Percentiles rank a stretch among this genome's conserved stretches.
These are phyloP conservation scores for Mucor velutinosus DNA, from an alignment of 371 early-diverging fungal genomes.

Conservation along the genomic window DNA sequence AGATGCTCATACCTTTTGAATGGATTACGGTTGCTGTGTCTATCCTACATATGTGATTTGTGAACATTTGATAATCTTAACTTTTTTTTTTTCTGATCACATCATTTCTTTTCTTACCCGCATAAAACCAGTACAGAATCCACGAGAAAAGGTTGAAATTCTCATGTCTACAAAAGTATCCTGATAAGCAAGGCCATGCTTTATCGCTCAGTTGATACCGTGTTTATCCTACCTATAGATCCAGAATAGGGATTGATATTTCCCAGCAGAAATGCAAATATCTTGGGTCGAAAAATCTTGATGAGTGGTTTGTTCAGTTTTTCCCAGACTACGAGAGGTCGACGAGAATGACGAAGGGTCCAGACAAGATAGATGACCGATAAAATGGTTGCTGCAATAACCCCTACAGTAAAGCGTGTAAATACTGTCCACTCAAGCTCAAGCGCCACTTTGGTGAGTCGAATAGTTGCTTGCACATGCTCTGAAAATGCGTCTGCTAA, in stretches of 20 bases:
- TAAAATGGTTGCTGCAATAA: conserved; percentile 34
- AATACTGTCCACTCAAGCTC: conserved; percentile 54
- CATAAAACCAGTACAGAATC: conserved; percentile 55
- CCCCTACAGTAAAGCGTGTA: conserved; percentile 46
- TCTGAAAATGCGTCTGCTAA: conserved; percentile 38
- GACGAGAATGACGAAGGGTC: conserved; percentile 39
- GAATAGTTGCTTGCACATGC: conserved; percentile 39
- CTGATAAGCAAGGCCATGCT: neutral
- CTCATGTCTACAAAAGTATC: conserved; percentile 36
- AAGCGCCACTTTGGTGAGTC: conserved; percentile 39
- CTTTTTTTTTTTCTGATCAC: neutral
- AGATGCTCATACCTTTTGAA: conserved; percentile 21
- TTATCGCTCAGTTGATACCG: neutral
- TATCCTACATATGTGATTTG: conserved; percentile 25
- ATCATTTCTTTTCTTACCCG: conserved; percentile 31
- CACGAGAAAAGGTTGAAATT: conserved; percentile 47
- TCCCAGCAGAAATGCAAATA: conserved; percentile 38
- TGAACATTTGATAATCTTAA: neutral
- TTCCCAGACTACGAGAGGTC: conserved; percentile 52
- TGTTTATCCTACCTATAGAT: conserved; percentile 39
- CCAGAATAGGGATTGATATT: conserved; percentile 45
- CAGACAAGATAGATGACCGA: conserved; percentile 42
- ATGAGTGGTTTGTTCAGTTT: conserved; percentile 46
- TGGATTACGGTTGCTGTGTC: conserved; percentile 31
- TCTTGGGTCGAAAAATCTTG: conserved; percentile 43